Evolutionary conservation across 2,329 filamentous ascomycete species (phyloP).

Genomic region (Raffaelea deltoideospora): DNA sequence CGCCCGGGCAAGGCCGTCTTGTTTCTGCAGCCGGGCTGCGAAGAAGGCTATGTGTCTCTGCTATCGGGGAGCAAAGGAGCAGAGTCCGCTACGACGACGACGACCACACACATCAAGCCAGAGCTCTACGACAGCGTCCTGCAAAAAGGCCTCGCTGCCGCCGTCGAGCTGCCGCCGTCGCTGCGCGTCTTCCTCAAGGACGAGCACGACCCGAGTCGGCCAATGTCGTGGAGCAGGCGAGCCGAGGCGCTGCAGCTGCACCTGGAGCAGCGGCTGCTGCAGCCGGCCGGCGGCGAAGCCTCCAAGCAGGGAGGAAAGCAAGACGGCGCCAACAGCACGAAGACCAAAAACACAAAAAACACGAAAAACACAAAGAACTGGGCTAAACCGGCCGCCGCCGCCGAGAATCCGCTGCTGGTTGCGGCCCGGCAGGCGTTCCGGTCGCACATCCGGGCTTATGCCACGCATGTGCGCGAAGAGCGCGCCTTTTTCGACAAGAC

Average conservation of each 20-base stretch:
- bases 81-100: slow-evolving; percentile 9
- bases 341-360: not conserved
- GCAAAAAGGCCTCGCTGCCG: slow-evolving; percentile 50
- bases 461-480: slow-evolving; percentile 80
- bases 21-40: slow-evolving; percentile 78
- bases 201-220: slow-evolving; percentile 19
- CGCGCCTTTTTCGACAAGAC: slow-evolving; percentile 83
- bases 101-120: slow-evolving; percentile 29
- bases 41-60: slow-evolving; percentile 78
- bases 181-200: too few relatives aligned
- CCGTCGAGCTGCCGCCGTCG: slow-evolving; percentile 24
- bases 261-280: slow-evolving; percentile 41
- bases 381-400: not conserved
- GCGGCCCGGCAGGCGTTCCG: slow-evolving; percentile 76
- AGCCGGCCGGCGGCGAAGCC: not conserved
- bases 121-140: slow-evolving; percentile 39
- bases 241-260: slow-evolving; percentile 45
- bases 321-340: slow-evolving; percentile 16
- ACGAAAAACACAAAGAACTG: slow-evolving; percentile 1
- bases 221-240: slow-evolving; percentile 22
- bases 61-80: slow-evolving; percentile 24
- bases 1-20: slow-evolving; percentile 74
- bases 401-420: slow-evolving; percentile 42
- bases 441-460: slow-evolving; percentile 85
- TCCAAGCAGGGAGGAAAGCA: slow-evolving; percentile 9